phyloP scores from a whole-genome alignment of 75 land plant genomes.

The Sequoiadendron giganteum region DNA sequence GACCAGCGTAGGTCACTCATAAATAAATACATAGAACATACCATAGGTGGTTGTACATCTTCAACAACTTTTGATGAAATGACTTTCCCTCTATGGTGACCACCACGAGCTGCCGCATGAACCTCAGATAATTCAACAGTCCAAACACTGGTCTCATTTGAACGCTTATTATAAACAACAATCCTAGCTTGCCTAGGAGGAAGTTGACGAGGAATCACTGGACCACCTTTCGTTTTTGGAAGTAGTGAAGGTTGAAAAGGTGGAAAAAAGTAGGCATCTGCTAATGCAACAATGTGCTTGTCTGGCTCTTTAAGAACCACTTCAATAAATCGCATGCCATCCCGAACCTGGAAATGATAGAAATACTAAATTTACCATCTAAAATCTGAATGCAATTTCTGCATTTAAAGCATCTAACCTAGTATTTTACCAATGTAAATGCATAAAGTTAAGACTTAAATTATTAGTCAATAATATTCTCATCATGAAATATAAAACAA shows the following conservation, averaged over 20 bases:
- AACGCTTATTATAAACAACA: conserved; percentile 78
- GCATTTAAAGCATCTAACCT: background rate
- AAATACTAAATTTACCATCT: background rate
- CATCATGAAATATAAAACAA: conserved; percentile 14
- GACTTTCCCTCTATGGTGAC: conserved; percentile 94
- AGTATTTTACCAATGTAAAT: background rate
- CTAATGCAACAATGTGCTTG: conserved; percentile 83
- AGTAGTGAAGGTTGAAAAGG: conserved; percentile 95
- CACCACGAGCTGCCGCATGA: conserved; percentile 91
- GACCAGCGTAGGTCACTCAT: background rate
- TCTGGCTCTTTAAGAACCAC: conserved; percentile 85
- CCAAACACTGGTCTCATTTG: conserved; percentile 95
- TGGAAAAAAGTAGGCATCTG: conserved; percentile 97
- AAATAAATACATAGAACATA: conserved; percentile 32
- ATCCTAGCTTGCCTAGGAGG: conserved; percentile 92
- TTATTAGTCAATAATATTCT: background rate
- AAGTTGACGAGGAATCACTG: conserved; percentile 78
- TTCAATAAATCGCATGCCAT: conserved; percentile 96
- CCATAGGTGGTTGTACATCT: conserved; percentile 97
- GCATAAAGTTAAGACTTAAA: background rate
- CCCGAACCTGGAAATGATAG: conserved; percentile 68
- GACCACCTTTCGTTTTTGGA: conserved; percentile 77
- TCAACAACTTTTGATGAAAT: conserved; percentile 70
- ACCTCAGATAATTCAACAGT: conserved; percentile 88
- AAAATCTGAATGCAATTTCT: conserved; percentile 2